A percentile compares a stretch with the other conserved stretches of the same genome.
Conservation (phyloP, 2,329 filamentous ascomycete genomes). For the Pseudofabraea citricarpa region DNA sequence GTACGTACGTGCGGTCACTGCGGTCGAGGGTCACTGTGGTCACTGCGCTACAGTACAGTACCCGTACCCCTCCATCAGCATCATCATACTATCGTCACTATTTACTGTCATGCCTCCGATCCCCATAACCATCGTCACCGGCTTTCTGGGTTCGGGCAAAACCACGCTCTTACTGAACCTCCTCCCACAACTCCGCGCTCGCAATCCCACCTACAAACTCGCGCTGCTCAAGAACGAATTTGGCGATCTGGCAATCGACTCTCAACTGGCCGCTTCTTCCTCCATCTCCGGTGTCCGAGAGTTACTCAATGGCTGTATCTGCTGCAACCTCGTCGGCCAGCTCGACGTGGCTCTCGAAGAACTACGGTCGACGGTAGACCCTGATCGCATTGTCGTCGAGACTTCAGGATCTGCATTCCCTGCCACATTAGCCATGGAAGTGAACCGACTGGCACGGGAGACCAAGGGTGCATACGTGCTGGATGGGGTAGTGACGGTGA, state of each 20-base stretch:
- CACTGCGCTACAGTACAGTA: too few species aligned
- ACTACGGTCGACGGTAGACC: slow-evolving; percentile 53
- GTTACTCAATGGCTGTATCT: slow-evolving; percentile 95
- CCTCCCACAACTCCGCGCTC: slow-evolving; percentile 78
- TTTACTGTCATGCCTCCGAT: slow-evolving; percentile 56
- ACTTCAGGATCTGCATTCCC: slow-evolving; percentile 67
- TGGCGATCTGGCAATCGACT: slow-evolving; percentile 90
- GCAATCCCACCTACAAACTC: slow-evolving; percentile 72
- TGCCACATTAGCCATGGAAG: slow-evolving; percentile 66
- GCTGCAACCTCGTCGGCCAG: slow-evolving; percentile 95
- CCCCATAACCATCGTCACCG: slow-evolving; percentile 91
- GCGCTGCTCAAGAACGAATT: slow-evolving; percentile 98
- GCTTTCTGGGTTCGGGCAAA: slow-evolving; percentile 94
- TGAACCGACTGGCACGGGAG: slow-evolving; percentile 56
- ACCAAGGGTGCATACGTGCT: slow-evolving; percentile 52
- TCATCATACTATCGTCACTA: too few species aligned
- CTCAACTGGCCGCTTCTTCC: slow-evolving; percentile 76
- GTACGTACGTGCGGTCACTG: too few species aligned
- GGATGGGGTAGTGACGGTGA: slow-evolving; percentile 66
- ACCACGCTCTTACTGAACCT: slow-evolving; percentile 94
- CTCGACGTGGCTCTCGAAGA: slow-evolving; percentile 75
- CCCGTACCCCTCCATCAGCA: too few species aligned
- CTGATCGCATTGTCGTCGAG: slow-evolving; percentile 90
- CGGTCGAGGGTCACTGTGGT: too few species aligned
- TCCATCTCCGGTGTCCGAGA: slow-evolving; percentile 89